Percentiles rank a stretch among this genome's conserved stretches.
Conservation (phyloP, 306 rosid genomes). For the Rosa lucieae region DNA sequence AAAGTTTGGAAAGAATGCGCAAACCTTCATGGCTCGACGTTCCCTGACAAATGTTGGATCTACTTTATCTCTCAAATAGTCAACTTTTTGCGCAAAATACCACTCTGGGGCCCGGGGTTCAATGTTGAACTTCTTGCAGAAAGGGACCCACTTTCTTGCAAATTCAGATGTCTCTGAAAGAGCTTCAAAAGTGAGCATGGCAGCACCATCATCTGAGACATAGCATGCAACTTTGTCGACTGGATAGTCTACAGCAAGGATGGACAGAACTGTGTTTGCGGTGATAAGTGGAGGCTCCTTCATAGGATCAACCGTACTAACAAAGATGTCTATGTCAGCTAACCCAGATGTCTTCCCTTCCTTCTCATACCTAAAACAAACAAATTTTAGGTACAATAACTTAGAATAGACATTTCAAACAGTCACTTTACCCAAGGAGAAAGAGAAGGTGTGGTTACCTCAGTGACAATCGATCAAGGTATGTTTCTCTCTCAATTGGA, state of each 20-base stretch:
- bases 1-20: background rate
- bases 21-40: conserved; percentile 90
- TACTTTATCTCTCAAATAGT: conserved; percentile 80
- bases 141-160: conserved; percentile 98
- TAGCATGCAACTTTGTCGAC: conserved; percentile 89
- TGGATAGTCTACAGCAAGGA: conserved; percentile 88
- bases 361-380: conserved; percentile 68
- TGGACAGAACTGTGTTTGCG: conserved; percentile 87
- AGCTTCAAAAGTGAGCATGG: conserved; percentile 95
- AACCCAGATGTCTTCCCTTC: conserved; percentile 87
- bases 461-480: conserved; percentile 84
- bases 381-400: background rate
- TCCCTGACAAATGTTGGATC: conserved; percentile 72
- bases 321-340: conserved; percentile 72
- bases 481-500: conserved; percentile 81
- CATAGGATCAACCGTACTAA: conserved; percentile 91
- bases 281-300: conserved; percentile 97
- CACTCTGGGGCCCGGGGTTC: conserved; percentile 97
- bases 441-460: conserved; percentile 41
- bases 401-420: conserved; percentile 2
- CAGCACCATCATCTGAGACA: conserved; percentile 95
- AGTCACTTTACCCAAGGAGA: background rate
- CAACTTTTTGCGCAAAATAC: conserved; percentile 83
- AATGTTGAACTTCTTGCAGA: conserved; percentile 72
- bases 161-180: conserved; percentile 93